Conservation (phyloP, 768 basidiomycete species). For the Leccinum subgranulosum region DNA sequence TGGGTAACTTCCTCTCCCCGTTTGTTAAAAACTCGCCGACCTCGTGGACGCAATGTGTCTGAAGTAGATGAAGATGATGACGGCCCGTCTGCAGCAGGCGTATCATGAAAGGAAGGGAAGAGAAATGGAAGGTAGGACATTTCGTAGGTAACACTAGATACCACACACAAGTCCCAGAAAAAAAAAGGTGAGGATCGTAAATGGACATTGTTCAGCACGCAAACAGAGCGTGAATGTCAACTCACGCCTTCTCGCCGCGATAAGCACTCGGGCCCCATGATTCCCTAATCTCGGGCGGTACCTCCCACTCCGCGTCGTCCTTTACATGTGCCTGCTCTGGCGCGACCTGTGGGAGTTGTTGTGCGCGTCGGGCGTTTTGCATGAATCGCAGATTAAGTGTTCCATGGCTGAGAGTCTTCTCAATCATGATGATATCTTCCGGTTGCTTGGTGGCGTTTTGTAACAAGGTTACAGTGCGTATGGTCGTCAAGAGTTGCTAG, state of each 20-base stretch:
- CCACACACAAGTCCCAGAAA: not conserved
- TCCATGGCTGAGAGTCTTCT: constrained; percentile 58
- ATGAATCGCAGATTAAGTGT: constrained; percentile 69
- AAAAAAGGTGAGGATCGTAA: constrained; percentile 11
- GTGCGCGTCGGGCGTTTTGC: constrained; percentile 61
- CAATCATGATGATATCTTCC: constrained; percentile 17
- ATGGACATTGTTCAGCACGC: constrained; percentile 16
- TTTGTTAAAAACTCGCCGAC: constrained; percentile 52
- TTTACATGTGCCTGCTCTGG: constrained; percentile 51
- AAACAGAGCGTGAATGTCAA: constrained; percentile 6
- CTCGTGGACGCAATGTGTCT: constrained; percentile 34
- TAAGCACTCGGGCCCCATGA: constrained; percentile 43
- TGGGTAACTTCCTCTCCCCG: constrained; percentile 44
- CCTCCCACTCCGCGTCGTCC: constrained; percentile 66
- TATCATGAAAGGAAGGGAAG: constrained; percentile 39
- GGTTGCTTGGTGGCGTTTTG: not conserved
- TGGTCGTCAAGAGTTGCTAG: not conserved
- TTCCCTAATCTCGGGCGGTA: constrained; percentile 48
- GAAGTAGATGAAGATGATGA: constrained; percentile 21
- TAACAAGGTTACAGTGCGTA: not conserved
- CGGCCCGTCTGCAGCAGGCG: constrained; percentile 18
- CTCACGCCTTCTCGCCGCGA: constrained; percentile 28
- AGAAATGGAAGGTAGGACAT: constrained; percentile 66
- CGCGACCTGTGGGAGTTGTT: constrained; percentile 47
- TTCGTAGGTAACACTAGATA: constrained; percentile 47